A percentile compares a stretch with the other conserved stretches of the same genome.
These are phyloP conservation scores for Ophiocordyceps sinensis DNA, from an alignment of 2,329 filamentous ascomycete genomes.

Conservation along the genomic window DNA sequence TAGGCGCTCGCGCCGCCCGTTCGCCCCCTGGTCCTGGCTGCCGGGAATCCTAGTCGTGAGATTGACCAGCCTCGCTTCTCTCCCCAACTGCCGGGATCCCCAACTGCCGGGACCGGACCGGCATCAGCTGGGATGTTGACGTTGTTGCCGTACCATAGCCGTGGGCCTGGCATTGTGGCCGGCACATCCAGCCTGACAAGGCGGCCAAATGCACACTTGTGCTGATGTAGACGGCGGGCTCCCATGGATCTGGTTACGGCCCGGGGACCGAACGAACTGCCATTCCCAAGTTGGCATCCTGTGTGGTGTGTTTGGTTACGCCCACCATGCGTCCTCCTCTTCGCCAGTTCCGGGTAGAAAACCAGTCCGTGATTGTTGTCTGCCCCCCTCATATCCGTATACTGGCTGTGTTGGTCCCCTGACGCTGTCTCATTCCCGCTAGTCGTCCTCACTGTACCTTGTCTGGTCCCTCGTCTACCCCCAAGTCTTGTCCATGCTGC, in stretches of 20 bases:
- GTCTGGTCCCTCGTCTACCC: slow-evolving; percentile 67
- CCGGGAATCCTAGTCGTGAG: background rate
- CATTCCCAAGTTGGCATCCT: too few species aligned
- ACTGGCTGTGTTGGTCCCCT: background rate
- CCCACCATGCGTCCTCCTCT: too few species aligned
- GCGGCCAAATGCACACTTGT: too few species aligned
- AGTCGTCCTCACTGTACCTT: slow-evolving; percentile 42
- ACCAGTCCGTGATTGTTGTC: too few species aligned
- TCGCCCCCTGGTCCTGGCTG: too few species aligned
- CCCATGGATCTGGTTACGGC: too few species aligned
- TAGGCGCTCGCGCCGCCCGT: background rate
- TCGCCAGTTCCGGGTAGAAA: too few species aligned
- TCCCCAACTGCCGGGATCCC: too few species aligned
- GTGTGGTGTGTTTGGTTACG: too few species aligned
- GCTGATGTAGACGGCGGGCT: too few species aligned
- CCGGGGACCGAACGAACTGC: too few species aligned
- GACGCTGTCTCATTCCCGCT: background rate
- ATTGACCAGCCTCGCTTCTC: background rate
- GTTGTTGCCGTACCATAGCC: background rate
- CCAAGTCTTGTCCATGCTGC: slow-evolving; percentile 65
- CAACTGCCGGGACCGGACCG: background rate
- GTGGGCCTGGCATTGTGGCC: background rate
- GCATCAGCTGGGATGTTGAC: background rate
- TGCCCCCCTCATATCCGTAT: too few species aligned
- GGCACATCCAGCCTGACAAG: background rate